phyloP scores from a whole-genome alignment of 495 filamentous ascomycete genomes.

The Neurospora africana region DNA sequence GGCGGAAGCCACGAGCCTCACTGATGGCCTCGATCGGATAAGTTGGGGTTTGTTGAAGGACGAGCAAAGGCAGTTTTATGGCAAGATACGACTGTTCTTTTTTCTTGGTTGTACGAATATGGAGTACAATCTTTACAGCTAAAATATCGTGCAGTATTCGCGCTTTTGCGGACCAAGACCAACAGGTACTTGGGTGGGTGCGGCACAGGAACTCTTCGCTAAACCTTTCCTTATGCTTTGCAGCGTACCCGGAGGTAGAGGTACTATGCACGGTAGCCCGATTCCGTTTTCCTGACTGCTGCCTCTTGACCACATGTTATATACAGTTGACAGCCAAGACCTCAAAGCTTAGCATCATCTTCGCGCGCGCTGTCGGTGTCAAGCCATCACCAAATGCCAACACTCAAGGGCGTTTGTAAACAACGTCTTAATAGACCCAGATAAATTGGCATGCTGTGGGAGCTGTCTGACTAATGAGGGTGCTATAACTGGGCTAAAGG shows the following conservation, averaged over 20 bases:
- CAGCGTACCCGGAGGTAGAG: neutral
- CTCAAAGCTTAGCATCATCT: too few species aligned
- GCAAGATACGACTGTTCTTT: neutral
- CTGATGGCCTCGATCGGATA: neutral
- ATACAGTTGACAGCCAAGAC: too few species aligned
- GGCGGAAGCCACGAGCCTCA: neutral
- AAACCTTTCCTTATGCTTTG: neutral
- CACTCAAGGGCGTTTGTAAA: too few species aligned
- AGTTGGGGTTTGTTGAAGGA: neutral
- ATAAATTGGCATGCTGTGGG: too few species aligned
- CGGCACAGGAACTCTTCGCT: neutral
- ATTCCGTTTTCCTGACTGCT: neutral
- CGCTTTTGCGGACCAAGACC: neutral
- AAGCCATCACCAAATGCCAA: too few species aligned
- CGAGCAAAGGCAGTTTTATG: neutral
- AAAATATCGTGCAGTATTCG: neutral
- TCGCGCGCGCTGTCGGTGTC: too few species aligned
- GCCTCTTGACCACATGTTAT: neutral
- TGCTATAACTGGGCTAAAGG: too few species aligned
- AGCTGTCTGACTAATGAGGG: too few species aligned
- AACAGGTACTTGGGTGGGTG: neutral
- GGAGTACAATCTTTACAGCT: neutral
- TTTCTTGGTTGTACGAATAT: neutral
- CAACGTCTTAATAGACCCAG: too few species aligned
- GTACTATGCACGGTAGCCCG: neutral